Conservation (phyloP, 2,329 filamentous ascomycete species). For the Magnaporthiopsis poae region DNA sequence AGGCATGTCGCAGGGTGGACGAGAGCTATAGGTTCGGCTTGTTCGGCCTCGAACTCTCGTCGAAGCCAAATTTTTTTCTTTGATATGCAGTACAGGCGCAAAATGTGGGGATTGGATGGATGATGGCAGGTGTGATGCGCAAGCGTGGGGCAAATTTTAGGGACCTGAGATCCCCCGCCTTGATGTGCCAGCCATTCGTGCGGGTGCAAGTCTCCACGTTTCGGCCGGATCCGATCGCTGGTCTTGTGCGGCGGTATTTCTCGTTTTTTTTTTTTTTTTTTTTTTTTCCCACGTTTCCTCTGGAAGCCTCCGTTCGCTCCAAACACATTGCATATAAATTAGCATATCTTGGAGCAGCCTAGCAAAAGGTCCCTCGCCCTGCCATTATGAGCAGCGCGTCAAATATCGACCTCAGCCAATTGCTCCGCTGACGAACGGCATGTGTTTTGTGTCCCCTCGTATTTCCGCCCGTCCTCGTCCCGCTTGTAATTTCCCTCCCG, state of each 20-base stretch:
- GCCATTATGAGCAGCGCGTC: too few species aligned
- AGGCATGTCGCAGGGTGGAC: conserved; percentile 5
- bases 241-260: neutral
- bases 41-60: neutral
- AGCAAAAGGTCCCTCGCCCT: too few species aligned
- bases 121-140: neutral
- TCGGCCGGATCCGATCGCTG: neutral
- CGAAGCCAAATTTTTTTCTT: neutral
- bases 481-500: neutral
- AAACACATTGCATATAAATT: too few species aligned
- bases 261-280: too few species aligned
- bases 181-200: neutral
- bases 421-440: too few species aligned
- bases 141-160: neutral
- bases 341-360: too few species aligned
- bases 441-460: neutral
- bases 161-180: neutral
- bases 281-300: too few species aligned
- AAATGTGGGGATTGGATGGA: neutral
- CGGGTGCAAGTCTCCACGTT: too few species aligned
- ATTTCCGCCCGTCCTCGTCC: neutral
- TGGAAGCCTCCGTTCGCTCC: too few species aligned
- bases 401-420: too few species aligned
- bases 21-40: neutral
- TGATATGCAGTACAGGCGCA: too few species aligned